Evolutionary conservation across 306 rosid species (phyloP).

Genomic region (Medicago ruthenica): DNA sequence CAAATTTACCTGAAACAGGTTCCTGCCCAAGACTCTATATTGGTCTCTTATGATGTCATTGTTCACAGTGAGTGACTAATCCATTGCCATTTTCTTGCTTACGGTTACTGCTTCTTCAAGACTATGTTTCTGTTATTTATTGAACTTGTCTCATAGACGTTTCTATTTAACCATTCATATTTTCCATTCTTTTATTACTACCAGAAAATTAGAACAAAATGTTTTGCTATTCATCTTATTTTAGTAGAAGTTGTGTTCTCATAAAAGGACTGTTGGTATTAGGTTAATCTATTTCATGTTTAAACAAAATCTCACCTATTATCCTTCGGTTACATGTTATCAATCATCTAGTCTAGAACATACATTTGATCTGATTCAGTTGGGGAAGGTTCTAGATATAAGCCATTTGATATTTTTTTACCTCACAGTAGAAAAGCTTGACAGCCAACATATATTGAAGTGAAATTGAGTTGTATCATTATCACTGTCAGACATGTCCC

Average conservation of each 20-base stretch:
- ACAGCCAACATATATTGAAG: no score
- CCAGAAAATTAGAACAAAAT: background rate
- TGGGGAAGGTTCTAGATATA: constrained; percentile 18
- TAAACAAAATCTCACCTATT: constrained; percentile 4
- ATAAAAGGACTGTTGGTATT: background rate
- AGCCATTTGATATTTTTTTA: constrained; percentile 1
- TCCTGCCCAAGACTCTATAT: constrained; percentile 67
- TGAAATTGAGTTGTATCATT: no score
- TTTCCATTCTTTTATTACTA: constrained; percentile 10
- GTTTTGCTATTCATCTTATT: constrained; percentile 9
- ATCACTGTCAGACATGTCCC: background rate
- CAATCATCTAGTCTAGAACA: background rate
- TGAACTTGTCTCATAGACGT: constrained; percentile 1
- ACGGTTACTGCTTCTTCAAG: constrained; percentile 12
- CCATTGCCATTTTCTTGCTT: constrained; percentile 18
- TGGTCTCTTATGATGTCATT: constrained; percentile 91
- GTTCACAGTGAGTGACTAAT: constrained; percentile 65
- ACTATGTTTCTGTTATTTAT: background rate
- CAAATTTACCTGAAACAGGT: constrained; percentile 57
- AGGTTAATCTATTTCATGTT: background rate
- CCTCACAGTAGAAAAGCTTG: background rate
- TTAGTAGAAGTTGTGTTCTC: constrained; percentile 10
- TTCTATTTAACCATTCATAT: constrained; percentile 16
- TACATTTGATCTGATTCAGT: background rate
- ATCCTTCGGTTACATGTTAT: background rate